Conservation (phyloP, 2,329 filamentous ascomycete species). For the Neodidymelliopsis sp. region DNA sequence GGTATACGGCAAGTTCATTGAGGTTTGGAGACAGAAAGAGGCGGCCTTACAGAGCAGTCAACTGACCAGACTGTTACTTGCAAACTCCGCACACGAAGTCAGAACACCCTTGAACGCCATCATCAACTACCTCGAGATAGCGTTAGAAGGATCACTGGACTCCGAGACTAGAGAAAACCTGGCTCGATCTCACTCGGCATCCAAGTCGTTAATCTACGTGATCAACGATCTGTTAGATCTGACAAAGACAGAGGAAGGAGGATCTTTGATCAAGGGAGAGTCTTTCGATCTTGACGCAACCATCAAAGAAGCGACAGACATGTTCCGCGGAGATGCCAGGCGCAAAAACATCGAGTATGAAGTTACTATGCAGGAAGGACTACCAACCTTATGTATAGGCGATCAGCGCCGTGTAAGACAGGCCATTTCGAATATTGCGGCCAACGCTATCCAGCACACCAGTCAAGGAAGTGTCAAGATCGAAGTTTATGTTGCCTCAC, state of each 20-base stretch:
- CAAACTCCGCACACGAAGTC: constrained; percentile 91
- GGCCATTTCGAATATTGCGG: constrained; percentile 80
- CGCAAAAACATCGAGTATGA: constrained; percentile 78
- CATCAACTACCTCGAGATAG: constrained; percentile 93
- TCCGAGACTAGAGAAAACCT: constrained; percentile 85
- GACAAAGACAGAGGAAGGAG: constrained; percentile 86
- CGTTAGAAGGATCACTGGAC: constrained; percentile 80
- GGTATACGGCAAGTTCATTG: constrained; percentile 89
- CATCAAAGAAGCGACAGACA: constrained; percentile 77
- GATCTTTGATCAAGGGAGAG: constrained; percentile 80
- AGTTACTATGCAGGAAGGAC: constrained; percentile 69
- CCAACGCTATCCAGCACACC: constrained; percentile 86
- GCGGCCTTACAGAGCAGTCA: constrained; percentile 82
- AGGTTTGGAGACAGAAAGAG: constrained; percentile 92
- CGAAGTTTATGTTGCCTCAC: constrained; percentile 67
- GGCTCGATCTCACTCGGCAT: constrained; percentile 84
- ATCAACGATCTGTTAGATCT: constrained; percentile 92
- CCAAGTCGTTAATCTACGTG: constrained; percentile 90
- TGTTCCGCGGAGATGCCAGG: constrained; percentile 76
- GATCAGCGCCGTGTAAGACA: constrained; percentile 84
- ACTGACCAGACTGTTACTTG: constrained; percentile 77
- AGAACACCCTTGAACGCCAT: constrained; percentile 91
- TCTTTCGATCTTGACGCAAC: constrained; percentile 75
- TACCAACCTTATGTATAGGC: constrained; percentile 76
- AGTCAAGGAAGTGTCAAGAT: constrained; percentile 71